Percentiles rank a stretch among this genome's conserved stretches.
These are phyloP conservation scores for Huiozyma naganishii DNA, from an alignment of 805 yeast species.

Conservation along the genomic window DNA sequence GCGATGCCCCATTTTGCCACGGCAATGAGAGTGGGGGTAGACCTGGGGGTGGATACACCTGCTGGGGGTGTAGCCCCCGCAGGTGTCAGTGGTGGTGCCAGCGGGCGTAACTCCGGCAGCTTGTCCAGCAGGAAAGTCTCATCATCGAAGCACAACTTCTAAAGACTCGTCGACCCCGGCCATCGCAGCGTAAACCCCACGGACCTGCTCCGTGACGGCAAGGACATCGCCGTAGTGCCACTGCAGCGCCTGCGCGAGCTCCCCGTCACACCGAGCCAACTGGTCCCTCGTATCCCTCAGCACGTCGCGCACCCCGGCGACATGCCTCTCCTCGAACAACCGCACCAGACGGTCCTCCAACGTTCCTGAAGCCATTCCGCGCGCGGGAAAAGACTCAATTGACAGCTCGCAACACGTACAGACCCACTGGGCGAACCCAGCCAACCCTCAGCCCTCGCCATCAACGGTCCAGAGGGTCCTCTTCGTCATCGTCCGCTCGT, in stretches of 20 bases:
- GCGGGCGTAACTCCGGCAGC: conserved; percentile 7
- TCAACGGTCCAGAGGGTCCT: too few relatives aligned
- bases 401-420: not conserved
- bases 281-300: conserved; percentile 2
- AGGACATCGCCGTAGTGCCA: conserved; percentile 18
- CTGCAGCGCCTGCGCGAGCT: conserved; percentile 14
- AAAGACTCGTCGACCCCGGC: conserved; percentile 15
- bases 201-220: conserved; percentile 17
- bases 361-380: not conserved
- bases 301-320: conserved; percentile 6
- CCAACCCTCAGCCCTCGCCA: too few relatives aligned
- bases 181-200: conserved; percentile 8
- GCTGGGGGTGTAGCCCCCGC: too few relatives aligned
- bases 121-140: conserved; percentile 13
- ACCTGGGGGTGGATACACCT: too few relatives aligned
- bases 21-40: too few relatives aligned
- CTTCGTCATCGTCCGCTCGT: too few relatives aligned
- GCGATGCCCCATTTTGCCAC: too few relatives aligned
- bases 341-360: conserved; percentile 4
- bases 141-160: conserved; percentile 26
- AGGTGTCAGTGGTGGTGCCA: too few relatives aligned
- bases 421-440: not conserved
- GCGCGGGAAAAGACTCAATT: not conserved
- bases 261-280: conserved; percentile 6
- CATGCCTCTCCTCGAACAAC: conserved; percentile 8